phyloP scores from a whole-genome alignment of 2,329 filamentous ascomycete species.

The Ramularia endophylla region DNA sequence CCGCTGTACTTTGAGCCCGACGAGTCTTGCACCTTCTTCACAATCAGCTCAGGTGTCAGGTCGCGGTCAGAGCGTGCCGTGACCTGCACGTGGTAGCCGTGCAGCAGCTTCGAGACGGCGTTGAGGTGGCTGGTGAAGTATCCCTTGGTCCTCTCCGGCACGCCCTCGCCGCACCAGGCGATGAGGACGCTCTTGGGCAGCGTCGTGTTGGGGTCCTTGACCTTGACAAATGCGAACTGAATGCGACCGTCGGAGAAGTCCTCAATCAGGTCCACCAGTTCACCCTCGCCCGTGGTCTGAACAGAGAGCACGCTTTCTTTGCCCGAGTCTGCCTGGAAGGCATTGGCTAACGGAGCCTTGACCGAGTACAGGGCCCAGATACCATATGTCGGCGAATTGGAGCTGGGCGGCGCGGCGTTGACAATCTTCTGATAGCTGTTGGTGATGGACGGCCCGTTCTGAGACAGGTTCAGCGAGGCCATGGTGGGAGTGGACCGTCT shows the following conservation, averaged over 20 bases:
- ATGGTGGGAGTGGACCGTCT: conserved; percentile 50
- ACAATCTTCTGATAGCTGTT: conserved; percentile 60
- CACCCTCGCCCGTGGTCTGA: conserved; percentile 86
- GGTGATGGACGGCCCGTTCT: conserved; percentile 49
- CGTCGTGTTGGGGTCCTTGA: conserved; percentile 86
- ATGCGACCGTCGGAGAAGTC: conserved; percentile 96
- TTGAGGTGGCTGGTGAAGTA: conserved; percentile 95
- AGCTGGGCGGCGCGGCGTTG: conserved; percentile 52
- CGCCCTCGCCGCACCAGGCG: conserved; percentile 94
- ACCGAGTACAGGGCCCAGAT: conserved; percentile 96
- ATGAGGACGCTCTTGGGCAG: conserved; percentile 91
- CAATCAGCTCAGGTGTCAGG: conserved; percentile 77
- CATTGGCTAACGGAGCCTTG: conserved; percentile 83
- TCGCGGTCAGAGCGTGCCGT: conserved; percentile 89
- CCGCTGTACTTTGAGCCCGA: conserved; percentile 91
- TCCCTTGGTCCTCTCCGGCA: conserved; percentile 96
- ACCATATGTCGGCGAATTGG: conserved; percentile 71
- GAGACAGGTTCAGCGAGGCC: conserved; percentile 56
- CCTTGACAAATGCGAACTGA: conserved; percentile 94
- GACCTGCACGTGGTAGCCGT: conserved; percentile 96
- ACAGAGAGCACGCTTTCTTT: conserved; percentile 97
- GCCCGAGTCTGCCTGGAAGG: conserved; percentile 76
- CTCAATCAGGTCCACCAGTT: conserved; percentile 82
- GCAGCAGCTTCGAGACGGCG: conserved; percentile 83
- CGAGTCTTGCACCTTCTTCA: conserved; percentile 90